Evolutionary conservation across 2,329 filamentous ascomycete species (phyloP).

Genomic region (Claviceps monticola): DNA sequence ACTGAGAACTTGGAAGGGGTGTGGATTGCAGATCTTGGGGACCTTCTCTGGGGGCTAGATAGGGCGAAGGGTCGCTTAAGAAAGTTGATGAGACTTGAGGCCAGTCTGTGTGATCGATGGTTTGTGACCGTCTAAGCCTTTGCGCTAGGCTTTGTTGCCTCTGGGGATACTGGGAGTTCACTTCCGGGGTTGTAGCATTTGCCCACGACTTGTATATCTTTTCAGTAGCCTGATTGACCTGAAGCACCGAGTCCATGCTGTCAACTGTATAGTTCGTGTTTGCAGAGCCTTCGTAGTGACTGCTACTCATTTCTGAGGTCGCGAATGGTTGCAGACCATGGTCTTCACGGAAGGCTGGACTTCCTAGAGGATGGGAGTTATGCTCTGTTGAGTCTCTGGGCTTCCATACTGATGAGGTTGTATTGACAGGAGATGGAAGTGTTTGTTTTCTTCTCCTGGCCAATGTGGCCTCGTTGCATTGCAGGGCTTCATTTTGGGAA

Average conservation of each 20-base stretch:
- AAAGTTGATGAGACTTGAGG: not conserved
- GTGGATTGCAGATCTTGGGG: not conserved
- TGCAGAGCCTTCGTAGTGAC: not conserved
- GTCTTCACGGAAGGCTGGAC: not conserved
- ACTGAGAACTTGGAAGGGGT: conserved; percentile 14
- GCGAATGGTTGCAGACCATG: not conserved
- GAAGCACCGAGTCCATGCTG: not conserved
- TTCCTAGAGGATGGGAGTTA: not conserved
- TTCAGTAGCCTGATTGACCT: conserved; percentile 8
- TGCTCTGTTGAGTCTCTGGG: conserved; percentile 5
- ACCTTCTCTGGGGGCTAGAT: not conserved
- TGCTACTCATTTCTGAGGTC: not conserved
- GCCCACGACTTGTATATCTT: conserved; percentile 12
- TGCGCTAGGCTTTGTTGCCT: conserved; percentile 9
- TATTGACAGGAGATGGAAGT: conserved; percentile 2
- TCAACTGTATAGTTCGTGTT: not conserved
- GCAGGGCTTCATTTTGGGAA: not conserved
- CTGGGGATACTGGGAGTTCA: conserved; percentile 7
- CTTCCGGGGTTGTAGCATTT: conserved; percentile 9
- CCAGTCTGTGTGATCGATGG: conserved; percentile 10
- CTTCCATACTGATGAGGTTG: not conserved
- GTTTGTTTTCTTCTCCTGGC: conserved; percentile 2
- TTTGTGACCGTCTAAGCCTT: conserved; percentile 16
- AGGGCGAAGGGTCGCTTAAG: not conserved
- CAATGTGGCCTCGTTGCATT: not conserved